Evolutionary conservation across 2,329 filamentous ascomycete species (phyloP).

Genomic region (Talaromyces sp.): DNA sequence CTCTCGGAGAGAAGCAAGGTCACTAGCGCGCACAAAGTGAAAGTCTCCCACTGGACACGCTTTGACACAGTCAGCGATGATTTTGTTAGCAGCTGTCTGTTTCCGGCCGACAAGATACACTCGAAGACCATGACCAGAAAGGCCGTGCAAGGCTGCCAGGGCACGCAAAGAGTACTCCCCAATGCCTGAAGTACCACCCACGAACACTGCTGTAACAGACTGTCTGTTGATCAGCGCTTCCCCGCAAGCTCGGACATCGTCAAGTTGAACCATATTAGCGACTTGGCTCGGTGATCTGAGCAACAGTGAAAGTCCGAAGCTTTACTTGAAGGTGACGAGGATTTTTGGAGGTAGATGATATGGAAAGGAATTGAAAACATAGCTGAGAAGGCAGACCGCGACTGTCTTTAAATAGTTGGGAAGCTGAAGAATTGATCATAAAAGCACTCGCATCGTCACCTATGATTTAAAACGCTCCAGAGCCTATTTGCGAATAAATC

Average conservation of each 20-base stretch:
- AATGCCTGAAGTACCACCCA: conserved; percentile 12
- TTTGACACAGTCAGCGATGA: neutral
- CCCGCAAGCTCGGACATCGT: conserved; percentile 2
- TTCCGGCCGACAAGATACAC: conserved; percentile 12
- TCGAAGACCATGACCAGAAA: conserved; percentile 6
- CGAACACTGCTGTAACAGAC: conserved; percentile 1
- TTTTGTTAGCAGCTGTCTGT: neutral
- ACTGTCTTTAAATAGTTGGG: neutral
- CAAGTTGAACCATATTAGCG: conserved; percentile 6
- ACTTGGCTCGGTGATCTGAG: neutral
- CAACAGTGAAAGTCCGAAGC: neutral
- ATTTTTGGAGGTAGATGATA: no score
- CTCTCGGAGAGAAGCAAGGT: conserved; percentile 8
- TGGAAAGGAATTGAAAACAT: no score
- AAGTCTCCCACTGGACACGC: neutral
- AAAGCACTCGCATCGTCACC: neutral
- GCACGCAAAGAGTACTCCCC: conserved; percentile 9
- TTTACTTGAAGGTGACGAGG: neutral
- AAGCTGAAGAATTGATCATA: no score
- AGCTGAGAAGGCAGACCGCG: neutral
- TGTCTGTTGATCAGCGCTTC: neutral
- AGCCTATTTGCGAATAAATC: neutral
- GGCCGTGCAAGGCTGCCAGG: neutral
- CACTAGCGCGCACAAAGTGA: conserved; percentile 3
- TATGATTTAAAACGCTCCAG: neutral